Evolutionary conservation across 176 grass and related monocot species (phyloP).

Genomic region (Chrysopogon serrulatus): DNA sequence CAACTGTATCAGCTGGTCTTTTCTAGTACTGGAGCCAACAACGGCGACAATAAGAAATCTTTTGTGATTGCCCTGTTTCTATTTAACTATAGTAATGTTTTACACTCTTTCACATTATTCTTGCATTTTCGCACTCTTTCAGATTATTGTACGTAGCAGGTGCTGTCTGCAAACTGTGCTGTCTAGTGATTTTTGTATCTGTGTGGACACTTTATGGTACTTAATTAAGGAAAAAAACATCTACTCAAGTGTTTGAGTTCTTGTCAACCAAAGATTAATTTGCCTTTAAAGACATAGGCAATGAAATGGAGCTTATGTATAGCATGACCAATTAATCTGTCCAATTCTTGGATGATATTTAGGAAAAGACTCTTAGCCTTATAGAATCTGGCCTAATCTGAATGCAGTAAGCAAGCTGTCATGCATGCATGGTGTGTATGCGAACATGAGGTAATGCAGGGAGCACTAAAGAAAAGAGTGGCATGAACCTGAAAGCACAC

Average conservation of each 20-base stretch:
- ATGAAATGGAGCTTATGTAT: not conserved
- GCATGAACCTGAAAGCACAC: not conserved
- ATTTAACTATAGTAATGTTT: not conserved
- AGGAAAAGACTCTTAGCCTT: not conserved
- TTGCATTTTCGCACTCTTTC: too few relatives aligned
- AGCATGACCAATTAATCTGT: not conserved
- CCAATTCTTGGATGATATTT: not conserved
- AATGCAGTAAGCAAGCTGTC: not conserved
- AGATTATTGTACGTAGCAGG: not conserved
- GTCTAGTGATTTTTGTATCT: not conserved
- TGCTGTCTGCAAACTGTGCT: not conserved
- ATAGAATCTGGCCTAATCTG: not conserved
- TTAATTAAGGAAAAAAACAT: not conserved
- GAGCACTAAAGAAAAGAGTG: slow-evolving; percentile 2
- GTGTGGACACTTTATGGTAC: not conserved
- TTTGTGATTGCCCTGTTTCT: not conserved
- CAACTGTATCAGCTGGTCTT: not conserved
- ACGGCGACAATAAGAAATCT: not conserved
- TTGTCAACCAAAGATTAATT: not conserved
- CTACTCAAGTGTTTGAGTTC: not conserved
- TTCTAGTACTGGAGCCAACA: not conserved
- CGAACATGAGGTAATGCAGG: not conserved
- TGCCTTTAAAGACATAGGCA: not conserved
- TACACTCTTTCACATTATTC: not conserved
- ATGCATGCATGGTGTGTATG: not conserved